Percentiles rank a stretch among this genome's conserved stretches.
These are phyloP conservation scores for Naumovozyma dairenensis DNA, from an alignment of 805 yeast species.

Conservation along the genomic window DNA sequence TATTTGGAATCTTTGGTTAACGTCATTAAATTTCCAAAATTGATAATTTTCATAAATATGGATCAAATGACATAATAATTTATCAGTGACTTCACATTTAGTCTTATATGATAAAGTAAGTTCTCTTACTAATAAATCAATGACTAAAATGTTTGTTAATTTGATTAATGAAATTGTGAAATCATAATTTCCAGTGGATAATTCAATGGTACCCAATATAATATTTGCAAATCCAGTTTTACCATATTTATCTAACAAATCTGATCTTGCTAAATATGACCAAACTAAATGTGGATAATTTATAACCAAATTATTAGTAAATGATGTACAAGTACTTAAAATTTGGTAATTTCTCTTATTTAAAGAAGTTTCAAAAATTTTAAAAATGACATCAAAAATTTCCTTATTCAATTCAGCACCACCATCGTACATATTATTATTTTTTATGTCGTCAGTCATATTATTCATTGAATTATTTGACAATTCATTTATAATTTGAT, in stretches of 20 bases:
- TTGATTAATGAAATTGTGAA: slow-evolving; percentile 55
- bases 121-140: slow-evolving; percentile 28
- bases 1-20: slow-evolving; percentile 50
- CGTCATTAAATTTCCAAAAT: slow-evolving; percentile 54
- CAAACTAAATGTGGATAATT: slow-evolving; percentile 61
- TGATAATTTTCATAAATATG: slow-evolving; percentile 64
- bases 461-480: slow-evolving; percentile 37
- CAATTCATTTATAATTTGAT: slow-evolving; percentile 28
- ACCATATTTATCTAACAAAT: slow-evolving; percentile 49
- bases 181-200: slow-evolving; percentile 53
- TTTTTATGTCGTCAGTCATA: too few species aligned
- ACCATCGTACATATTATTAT: not conserved
- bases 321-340: slow-evolving; percentile 37
- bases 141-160: slow-evolving; percentile 43
- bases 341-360: slow-evolving; percentile 42
- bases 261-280: slow-evolving; percentile 64
- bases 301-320: slow-evolving; percentile 40
- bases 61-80: slow-evolving; percentile 46
- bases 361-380: slow-evolving; percentile 59
- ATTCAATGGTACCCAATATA: slow-evolving; percentile 63
- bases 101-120: slow-evolving; percentile 31
- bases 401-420: slow-evolving; percentile 32
- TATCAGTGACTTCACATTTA: slow-evolving; percentile 46
- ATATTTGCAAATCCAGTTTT: slow-evolving; percentile 55
- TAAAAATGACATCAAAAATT: slow-evolving; percentile 50